Conservation (phyloP, 2,329 filamentous ascomycete genomes). For the Hypomyces rosellus region DNA sequence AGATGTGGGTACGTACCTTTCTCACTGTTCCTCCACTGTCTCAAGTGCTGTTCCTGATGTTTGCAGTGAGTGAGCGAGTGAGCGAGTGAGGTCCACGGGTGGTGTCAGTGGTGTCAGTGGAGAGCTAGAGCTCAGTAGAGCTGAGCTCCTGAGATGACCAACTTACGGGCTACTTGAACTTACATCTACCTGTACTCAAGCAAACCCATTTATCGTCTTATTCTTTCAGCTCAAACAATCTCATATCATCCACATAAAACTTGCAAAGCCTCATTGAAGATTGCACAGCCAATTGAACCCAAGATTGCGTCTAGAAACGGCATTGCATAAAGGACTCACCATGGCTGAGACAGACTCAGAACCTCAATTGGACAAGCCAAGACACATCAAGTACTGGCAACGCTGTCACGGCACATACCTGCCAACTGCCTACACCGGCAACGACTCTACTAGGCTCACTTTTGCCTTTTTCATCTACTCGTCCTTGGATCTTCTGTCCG, state of each 20-base stretch:
- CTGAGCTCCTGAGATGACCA: neutral
- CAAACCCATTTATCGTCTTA: neutral
- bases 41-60: too few species aligned
- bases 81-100: neutral
- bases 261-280: too few species aligned
- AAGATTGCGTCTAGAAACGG: neutral
- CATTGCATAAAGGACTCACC: neutral
- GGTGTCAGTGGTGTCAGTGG: neutral
- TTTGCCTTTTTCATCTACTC: slow-evolving; percentile 86
- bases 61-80: neutral
- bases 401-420: slow-evolving; percentile 78
- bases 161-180: neutral
- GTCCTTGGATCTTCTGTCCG: slow-evolving; percentile 72
- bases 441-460: slow-evolving; percentile 85
- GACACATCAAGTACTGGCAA: slow-evolving; percentile 87
- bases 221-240: neutral
- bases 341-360: slow-evolving; percentile 10
- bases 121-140: neutral
- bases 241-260: neutral
- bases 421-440: slow-evolving; percentile 76
- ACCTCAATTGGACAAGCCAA: slow-evolving; percentile 48
- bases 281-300: neutral
- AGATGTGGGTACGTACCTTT: too few species aligned
- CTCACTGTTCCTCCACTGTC: too few species aligned
- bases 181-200: too few species aligned